Conservation (phyloP, 371 early-diverging fungal species). For the Rhizopus microsporus region DNA sequence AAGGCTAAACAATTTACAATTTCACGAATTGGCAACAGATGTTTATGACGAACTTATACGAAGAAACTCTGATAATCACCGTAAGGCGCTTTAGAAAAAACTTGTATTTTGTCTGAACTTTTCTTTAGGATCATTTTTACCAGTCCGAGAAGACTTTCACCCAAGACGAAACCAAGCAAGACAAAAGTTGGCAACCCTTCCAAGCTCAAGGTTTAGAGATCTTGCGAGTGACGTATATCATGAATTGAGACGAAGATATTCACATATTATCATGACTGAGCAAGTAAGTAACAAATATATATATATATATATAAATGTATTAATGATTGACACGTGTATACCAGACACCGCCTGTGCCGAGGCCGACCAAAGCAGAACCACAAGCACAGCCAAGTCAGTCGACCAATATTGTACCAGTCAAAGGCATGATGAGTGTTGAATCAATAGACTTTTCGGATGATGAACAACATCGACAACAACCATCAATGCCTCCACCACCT, state of each 20-base stretch:
- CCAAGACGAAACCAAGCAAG: conserved; percentile 96
- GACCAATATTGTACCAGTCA: conserved; percentile 51
- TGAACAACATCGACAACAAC: conserved; percentile 10
- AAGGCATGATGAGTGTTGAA: conserved; percentile 52
- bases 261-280: conserved; percentile 42
- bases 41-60: conserved; percentile 93
- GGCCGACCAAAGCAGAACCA: conserved; percentile 17
- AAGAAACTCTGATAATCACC: conserved; percentile 63
- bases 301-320: background rate
- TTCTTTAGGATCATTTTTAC: conserved; percentile 82
- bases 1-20: conserved; percentile 79
- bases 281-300: conserved; percentile 24
- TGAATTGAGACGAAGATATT: conserved; percentile 79
- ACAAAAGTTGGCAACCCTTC: conserved; percentile 93
- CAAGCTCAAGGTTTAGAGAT: conserved; percentile 84
- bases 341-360: conserved; percentile 34
- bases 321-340: background rate
- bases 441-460: conserved; percentile 29
- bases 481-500: background rate
- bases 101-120: background rate
- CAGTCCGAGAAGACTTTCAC: conserved; percentile 83
- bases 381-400: conserved; percentile 42
- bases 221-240: conserved; percentile 89
- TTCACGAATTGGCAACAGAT: conserved; percentile 93
- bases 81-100: conserved; percentile 37